Conservation (phyloP, 163 green algal genomes). For the Picocystis sp. region DNA sequence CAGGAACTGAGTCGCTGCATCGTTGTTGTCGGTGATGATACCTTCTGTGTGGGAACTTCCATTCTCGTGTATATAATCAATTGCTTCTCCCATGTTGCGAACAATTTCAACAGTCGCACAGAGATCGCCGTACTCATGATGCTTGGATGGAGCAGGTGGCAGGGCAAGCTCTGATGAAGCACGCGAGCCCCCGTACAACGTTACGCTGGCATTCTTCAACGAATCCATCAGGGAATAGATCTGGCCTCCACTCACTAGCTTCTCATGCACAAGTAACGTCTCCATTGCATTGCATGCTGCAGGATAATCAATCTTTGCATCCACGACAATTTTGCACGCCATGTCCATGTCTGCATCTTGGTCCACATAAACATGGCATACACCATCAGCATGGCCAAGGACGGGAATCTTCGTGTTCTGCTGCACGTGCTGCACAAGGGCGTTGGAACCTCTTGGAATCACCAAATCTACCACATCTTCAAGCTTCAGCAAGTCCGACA, state of each 20-base stretch:
- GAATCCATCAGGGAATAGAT: conserved; percentile 22
- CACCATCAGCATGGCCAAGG: conserved; percentile 89
- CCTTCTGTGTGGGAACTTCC: conserved; percentile 60
- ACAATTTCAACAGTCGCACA: conserved; percentile 81
- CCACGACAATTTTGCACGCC: conserved; percentile 52
- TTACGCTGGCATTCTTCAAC: conserved; percentile 33
- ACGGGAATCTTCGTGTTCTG: conserved; percentile 91
- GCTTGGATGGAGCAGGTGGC: conserved; percentile 24
- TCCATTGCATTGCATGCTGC: conserved; percentile 92
- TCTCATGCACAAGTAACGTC: conserved; percentile 69
- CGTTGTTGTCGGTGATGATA: conserved; percentile 56
- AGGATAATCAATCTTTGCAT: conserved; percentile 84
- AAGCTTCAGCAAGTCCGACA: conserved; percentile 76
- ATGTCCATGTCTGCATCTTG: conserved; percentile 53
- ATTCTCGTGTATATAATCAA: conserved; percentile 78
- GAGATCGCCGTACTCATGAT: conserved; percentile 77
- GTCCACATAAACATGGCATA: conserved; percentile 96
- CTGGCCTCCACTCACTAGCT: conserved; percentile 16
- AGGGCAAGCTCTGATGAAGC: conserved; percentile 22
- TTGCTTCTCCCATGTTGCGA: conserved; percentile 49
- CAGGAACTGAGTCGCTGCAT: conserved; percentile 56
- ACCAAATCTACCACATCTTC: conserved; percentile 87
- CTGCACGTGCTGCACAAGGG: conserved; percentile 78
- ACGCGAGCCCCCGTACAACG: conserved; percentile 33
- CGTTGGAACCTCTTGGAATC: conserved; percentile 84